A percentile compares a stretch with the other conserved stretches of the same genome.
These are phyloP conservation scores for Chytridium lagenaria DNA, from an alignment of 371 early-diverging fungal genomes.

Conservation along the genomic window DNA sequence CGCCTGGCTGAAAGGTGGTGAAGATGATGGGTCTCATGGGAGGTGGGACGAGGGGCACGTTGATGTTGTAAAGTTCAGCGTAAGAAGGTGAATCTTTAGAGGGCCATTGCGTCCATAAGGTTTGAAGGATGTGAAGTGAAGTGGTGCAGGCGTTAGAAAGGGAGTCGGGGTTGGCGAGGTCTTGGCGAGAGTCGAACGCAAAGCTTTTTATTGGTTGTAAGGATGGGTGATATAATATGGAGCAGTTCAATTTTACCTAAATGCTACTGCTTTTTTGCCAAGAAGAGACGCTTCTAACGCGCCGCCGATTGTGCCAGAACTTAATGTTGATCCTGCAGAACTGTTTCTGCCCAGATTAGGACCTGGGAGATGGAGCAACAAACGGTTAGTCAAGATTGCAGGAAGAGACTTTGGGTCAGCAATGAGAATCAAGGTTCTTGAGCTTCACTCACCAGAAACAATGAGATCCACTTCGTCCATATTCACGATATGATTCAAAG, in stretches of 20 bases:
- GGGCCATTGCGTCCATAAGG: constrained; percentile 11
- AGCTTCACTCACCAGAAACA: constrained; percentile 8
- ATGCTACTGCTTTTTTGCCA: constrained; percentile 7
- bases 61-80: constrained; percentile 19
- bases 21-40: background rate
- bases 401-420: too few relatives aligned
- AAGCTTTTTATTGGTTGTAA: background rate
- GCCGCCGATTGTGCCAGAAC: constrained; percentile 12
- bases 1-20: constrained; percentile 13
- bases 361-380: too few relatives aligned
- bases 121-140: background rate
- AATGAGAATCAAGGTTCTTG: too few relatives aligned
- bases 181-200: constrained; percentile 10
- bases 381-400: too few relatives aligned
- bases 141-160: constrained; percentile 4
- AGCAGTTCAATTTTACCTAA: constrained; percentile 12
- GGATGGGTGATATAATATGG: background rate
- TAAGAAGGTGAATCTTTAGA: background rate
- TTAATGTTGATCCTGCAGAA: constrained; percentile 10
- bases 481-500: background rate
- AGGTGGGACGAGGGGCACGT: constrained; percentile 15
- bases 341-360: constrained; percentile 16
- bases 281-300: constrained; percentile 12
- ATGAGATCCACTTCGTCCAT: constrained; percentile 8
- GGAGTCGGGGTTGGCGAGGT: background rate